Evolutionary conservation across 441 rosid species (phyloP), one percentile per base, ranked within the genome.

Genomic region (Adansonia grandidieri): DNA sequence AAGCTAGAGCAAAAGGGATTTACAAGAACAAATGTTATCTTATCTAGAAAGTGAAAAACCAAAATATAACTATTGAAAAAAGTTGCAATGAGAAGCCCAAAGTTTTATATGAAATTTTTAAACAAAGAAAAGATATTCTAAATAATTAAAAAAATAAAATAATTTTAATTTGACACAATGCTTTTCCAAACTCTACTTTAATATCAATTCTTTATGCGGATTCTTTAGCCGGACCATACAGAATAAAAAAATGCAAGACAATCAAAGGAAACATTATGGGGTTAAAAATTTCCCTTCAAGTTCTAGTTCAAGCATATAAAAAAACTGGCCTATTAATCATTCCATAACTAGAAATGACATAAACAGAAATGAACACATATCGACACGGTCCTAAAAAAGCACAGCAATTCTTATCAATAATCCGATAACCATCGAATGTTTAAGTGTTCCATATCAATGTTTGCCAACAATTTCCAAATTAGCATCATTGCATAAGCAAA

Each of bases 181-280:
- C 45, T 28, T 70, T 70, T 1, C 8, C 0, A 50, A 24, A 13
- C 45, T 28, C 10, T 28, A 70, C 45, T 70, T 50, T 50, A 50
- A 50, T 13, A 14, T 22, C 42, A 24, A 17, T 50, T 50, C 6
- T 51, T 14, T 7, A 14, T 5, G 58, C 74, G n/a, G 7, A 22
- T 32, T 24, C 47, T 51, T 51, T 19, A 15, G 15, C 20, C 1
- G 8, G 24, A 51, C 15, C 15, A 9, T 32, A 53, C 9, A n/a
- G 13, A 14, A n/a, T 1, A n/a, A 11, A 48, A 48, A 48, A 50
- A 37, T 54, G 75, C 19, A 69, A 45, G 32, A 73, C 47, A 13
- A 24, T 11, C 15, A 48, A 24, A 51, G 61, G 45, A 51, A 71
- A 51, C 20, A 51, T 70, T 70, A 70, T 6, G 60, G 74, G 74